phyloP scores from a whole-genome alignment of 176 grass and related monocot genomes.

The Tillandsia fasciculata region DNA sequence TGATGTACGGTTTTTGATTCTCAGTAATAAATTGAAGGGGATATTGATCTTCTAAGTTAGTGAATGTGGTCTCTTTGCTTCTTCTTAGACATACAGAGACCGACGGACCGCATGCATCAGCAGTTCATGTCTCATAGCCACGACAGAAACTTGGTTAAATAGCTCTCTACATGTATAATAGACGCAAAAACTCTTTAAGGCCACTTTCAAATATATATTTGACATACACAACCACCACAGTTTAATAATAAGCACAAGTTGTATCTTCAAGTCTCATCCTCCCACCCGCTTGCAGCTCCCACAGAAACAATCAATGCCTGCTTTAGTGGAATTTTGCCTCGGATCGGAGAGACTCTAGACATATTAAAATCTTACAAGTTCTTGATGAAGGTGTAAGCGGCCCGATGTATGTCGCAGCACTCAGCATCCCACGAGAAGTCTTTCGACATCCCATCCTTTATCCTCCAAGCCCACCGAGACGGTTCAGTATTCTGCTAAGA shows the following conservation, averaged over 20 bases:
- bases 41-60: too few species aligned
- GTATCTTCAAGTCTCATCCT: not conserved
- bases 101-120: too few species aligned
- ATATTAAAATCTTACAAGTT: conserved; percentile 18
- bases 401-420: conserved; percentile 39
- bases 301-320: not conserved
- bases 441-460: conserved; percentile 39
- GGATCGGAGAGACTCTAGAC: not conserved
- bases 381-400: conserved; percentile 34
- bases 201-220: too few species aligned
- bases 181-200: too few species aligned
- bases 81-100: too few species aligned
- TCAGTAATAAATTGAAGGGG: not conserved
- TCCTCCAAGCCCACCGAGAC: conserved; percentile 20
- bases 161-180: too few species aligned
- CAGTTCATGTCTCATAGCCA: too few species aligned
- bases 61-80: too few species aligned
- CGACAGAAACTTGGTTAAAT: too few species aligned
- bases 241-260: not conserved
- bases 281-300: not conserved
- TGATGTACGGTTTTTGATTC: not conserved
- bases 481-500: conserved; percentile 32
- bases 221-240: not conserved
- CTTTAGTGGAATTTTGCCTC: not conserved
- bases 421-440: conserved; percentile 35